Evolutionary conservation across 345 rosid genomes (phyloP).

Genomic region (Stellera chamaejasme): DNA sequence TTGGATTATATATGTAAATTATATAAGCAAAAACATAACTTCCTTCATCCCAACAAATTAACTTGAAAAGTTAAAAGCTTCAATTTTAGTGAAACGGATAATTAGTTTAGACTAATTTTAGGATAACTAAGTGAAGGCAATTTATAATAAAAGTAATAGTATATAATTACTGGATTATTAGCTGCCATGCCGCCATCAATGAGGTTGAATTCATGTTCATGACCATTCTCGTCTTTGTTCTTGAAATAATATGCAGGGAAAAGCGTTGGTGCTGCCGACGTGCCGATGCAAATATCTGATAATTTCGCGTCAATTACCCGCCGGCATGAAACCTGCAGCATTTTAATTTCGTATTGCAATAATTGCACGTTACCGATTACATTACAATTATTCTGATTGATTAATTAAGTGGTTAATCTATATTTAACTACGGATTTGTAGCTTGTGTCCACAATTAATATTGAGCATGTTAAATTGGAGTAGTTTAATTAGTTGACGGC

Average conservation of each 20-base stretch:
- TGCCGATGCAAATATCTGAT: conserved; percentile 58
- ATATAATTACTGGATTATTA: conserved; percentile 46
- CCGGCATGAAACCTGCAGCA: conserved; percentile 21
- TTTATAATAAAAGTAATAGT: background rate
- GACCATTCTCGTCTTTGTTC: conserved; percentile 34
- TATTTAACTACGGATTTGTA: no score
- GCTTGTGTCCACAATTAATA: no score
- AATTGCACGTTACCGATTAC: no score
- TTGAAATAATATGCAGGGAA: conserved; percentile 51
- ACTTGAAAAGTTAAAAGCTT: background rate
- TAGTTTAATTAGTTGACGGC: no score
- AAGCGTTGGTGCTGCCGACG: conserved; percentile 73
- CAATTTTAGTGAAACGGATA: background rate
- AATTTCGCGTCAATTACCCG: conserved; percentile 42
- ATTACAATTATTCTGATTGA: no score
- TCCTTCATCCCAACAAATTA: no score
- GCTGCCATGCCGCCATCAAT: conserved; percentile 69
- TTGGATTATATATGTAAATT: no score
- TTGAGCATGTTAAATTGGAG: no score
- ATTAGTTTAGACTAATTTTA: background rate
- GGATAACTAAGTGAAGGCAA: background rate
- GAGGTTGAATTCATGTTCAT: conserved; percentile 42
- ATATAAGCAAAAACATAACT: no score
- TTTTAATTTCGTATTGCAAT: no score
- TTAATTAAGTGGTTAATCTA: no score